These are phyloP conservation scores for Russula lepida DNA, from an alignment of 768 basidiomycete genomes.

Conservation along the genomic window DNA sequence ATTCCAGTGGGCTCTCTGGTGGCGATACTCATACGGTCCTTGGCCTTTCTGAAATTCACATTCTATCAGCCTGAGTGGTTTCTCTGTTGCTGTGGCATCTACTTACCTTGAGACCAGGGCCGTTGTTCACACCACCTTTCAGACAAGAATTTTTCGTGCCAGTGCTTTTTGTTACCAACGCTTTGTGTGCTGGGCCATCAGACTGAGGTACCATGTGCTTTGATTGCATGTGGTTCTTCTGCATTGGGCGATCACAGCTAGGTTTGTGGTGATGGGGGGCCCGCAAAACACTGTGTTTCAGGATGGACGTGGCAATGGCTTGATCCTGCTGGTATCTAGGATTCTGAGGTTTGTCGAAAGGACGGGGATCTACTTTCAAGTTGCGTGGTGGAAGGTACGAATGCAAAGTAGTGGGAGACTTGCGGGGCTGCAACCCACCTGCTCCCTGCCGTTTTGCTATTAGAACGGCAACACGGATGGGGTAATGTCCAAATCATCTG, in stretches of 20 bases:
- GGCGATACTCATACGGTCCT: neutral
- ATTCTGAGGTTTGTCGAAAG: neutral
- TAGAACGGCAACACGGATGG: neutral
- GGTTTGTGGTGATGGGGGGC: neutral
- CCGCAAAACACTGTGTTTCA: neutral
- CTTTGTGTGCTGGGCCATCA: neutral
- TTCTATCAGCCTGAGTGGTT: neutral
- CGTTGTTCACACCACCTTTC: neutral
- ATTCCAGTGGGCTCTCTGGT: neutral
- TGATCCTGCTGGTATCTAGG: neutral
- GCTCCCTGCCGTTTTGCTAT: neutral
- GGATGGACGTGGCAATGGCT: neutral
- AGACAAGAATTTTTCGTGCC: neutral
- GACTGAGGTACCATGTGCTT: neutral
- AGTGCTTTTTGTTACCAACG: neutral
- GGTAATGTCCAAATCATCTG: neutral
- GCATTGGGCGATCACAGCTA: neutral
- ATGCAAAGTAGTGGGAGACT: neutral
- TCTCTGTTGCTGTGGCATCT: neutral
- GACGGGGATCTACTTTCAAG: neutral
- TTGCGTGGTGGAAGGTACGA: neutral
- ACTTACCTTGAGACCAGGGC: neutral
- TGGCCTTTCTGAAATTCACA: neutral
- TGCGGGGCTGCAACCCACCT: neutral
- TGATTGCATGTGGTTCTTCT: neutral